These are phyloP conservation scores for Metschnikowia kunwiensis DNA, from an alignment of 805 yeast genomes.

Conservation along the genomic window DNA sequence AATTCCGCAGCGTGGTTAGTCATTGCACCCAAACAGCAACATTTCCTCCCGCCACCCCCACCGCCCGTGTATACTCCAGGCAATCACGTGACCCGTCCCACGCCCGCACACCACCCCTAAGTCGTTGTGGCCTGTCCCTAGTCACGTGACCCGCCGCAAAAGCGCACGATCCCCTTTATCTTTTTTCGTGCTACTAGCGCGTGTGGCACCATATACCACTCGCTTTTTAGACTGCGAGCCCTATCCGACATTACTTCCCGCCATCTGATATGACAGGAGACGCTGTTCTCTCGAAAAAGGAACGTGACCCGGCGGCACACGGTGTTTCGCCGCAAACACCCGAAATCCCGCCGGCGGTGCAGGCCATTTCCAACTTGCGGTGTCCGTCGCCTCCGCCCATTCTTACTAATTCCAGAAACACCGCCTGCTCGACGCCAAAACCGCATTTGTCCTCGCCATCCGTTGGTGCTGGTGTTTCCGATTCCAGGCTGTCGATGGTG, in stretches of 20 bases:
- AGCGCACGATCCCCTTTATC: too few species aligned
- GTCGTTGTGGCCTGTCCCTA: too few species aligned
- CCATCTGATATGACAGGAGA: slow-evolving; percentile 9
- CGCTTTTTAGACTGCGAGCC: too few species aligned
- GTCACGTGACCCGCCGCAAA: too few species aligned
- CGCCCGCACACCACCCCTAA: too few species aligned
- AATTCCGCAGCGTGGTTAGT: too few species aligned
- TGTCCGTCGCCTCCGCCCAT: slow-evolving; percentile 78
- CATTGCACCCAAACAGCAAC: too few species aligned
- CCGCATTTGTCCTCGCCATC: slow-evolving; percentile 2
- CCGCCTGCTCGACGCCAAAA: slow-evolving; percentile 5
- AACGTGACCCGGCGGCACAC: slow-evolving; percentile 2
- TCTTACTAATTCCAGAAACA: slow-evolving; percentile 27
- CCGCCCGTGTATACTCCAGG: too few species aligned
- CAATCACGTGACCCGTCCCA: too few species aligned
- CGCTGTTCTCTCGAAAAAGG: slow-evolving; percentile 5
- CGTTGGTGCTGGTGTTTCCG: neutral
- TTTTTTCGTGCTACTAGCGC: too few species aligned
- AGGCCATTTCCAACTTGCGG: slow-evolving; percentile 56
- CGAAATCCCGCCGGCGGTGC: slow-evolving; percentile 46
- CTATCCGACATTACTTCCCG: neutral
- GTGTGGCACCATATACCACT: too few species aligned
- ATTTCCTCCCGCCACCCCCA: too few species aligned
- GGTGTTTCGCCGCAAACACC: slow-evolving; percentile 1
- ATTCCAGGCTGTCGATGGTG: neutral